Evolutionary conservation across 2,329 filamentous ascomycete genomes (phyloP), one percentile per base, ranked within the genome.

Genomic region (Aspergillus tubingensis): DNA sequence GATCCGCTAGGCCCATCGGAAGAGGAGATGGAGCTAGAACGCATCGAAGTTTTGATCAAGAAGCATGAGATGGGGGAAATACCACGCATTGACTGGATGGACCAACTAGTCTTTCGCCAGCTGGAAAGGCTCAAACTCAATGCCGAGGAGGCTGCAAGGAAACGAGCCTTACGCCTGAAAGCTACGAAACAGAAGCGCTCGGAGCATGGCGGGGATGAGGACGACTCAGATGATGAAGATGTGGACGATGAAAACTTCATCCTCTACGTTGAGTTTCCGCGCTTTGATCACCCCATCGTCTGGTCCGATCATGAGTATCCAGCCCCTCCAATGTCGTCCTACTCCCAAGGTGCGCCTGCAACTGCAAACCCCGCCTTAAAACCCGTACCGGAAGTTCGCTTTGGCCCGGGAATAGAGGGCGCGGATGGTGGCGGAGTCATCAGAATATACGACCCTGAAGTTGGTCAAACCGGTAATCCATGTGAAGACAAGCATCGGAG

Each of bases 31-130:
- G 95, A 99, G 76, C 84, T 97, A 63, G 92, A 97, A 69, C 85
- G 95, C 17, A 85, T 99, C 67, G 93, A 98, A 72, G 89, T 87
- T 57, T 77, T 98, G 21, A 90, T 99, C 73, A 99, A 99, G 78
- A 96, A 96, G 77, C 95, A 98, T 72, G 96, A 99, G 73, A 96
- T 97, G 90, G 93, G 92, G 17, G 95, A 99, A 74, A 94, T 99
- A 25, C 88, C 91, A 0, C 87, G 92, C 15, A 90, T 96, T 51
- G 91, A 96, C 69, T 99, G 95, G 96, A 85, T 99, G 47, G 95
- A 99, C 74, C 91, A 95, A 70, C 84, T 98, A 68, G 93, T 97
- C 2, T 99, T 96, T 74, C 88, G 94, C 43, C 90, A 90, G 54
- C 88, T 96, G 61, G 94, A 96, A 78, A 95, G 91, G 77, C 83